phyloP scores from a whole-genome alignment of 306 rosid species.

The Cucurbita pepo region DNA sequence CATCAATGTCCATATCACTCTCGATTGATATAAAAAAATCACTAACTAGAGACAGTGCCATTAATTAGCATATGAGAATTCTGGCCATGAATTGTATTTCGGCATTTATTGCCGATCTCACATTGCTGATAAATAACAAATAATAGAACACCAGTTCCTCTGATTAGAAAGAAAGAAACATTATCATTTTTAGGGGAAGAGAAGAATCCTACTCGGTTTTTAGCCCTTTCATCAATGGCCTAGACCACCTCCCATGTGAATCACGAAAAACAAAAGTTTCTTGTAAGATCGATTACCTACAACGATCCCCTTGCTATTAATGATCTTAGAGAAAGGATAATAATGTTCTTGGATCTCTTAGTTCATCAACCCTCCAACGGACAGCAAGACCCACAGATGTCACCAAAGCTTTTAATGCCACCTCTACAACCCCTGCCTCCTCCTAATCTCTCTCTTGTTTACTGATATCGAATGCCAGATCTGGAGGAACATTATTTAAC shows the following conservation, averaged over 20 bases:
- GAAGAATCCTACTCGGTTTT: conserved; percentile 13
- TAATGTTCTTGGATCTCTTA: not conserved
- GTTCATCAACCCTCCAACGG: not conserved
- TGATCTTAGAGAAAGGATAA: conserved; percentile 5
- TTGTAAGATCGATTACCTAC: conserved; percentile 18
- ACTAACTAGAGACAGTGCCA: not conserved
- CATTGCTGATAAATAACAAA: conserved; percentile 47
- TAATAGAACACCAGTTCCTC: conserved; percentile 49
- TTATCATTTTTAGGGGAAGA: conserved; percentile 9
- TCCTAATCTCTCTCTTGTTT: conserved; percentile 10
- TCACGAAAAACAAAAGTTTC: conserved; percentile 21
- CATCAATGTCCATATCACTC: conserved; percentile 27
- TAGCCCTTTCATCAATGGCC: conserved; percentile 35
- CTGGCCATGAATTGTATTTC: not conserved
- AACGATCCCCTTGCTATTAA: not conserved
- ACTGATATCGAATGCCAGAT: not conserved
- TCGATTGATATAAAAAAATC: conserved; percentile 18
- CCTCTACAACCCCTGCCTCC: conserved; percentile 17
- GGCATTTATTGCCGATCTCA: conserved; percentile 60
- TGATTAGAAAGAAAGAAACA: not conserved
- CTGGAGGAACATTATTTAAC: conserved; percentile 21
- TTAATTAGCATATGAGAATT: not conserved
- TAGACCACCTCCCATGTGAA: conserved; percentile 26
- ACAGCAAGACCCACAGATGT: not conserved
- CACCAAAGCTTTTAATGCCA: conserved; percentile 13